Base-by-base conservation (phyloP, 2,329 filamentous ascomycete genomes). In the Teratosphaeria viscida region DNA sequence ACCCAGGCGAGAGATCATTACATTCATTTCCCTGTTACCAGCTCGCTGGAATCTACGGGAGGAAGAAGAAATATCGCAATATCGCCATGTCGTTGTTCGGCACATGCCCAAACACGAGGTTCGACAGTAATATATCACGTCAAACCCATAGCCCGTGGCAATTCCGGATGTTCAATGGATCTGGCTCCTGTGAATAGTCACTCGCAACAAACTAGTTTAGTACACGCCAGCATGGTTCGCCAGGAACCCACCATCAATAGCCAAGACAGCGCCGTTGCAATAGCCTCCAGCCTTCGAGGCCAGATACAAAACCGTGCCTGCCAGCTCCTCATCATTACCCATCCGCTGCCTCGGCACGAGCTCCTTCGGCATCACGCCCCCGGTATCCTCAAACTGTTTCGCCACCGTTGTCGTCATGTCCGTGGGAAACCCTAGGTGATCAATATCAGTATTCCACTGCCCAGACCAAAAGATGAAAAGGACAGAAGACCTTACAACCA, bases 191-290 rank as follows among this genome's bases (percentile, higher is more conserved):
- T n/a, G 5, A 16, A 43, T 2, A 14, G 16, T n/a, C 12, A 16
- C 16, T 2, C n/a, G 7, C 11, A 19, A 4, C 16, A 23, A 2
- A 54, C 32, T 49, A 1, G 23, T 11, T 3, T 59, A 62, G 37
- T 62, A 62, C 11, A 60, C 60, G 12, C 68, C 66, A 37, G 67
- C 62, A 61, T 71, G 68, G 54, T 69, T 70, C 47, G 67, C 61
- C 56, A 72, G 58, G 57, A 76, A 70, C 5, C 78, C 78, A 1
- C 78, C 78, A 69, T 80, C 78, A 7, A 75, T 73, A 1, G 82
- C 68, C 57, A 79, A 74, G 16, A 80, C 73, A 58, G 72, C 76
- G 0, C 82, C 82, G 68, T 84, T 84, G 56, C 79, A 73, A 68
- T 83, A 84, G 12, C 74, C 74, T 1, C 79, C 80, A 5, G 76